These are phyloP conservation scores for Lignosus rhinocerotis DNA, from an alignment of 1,284 basidiomycete species.

Conservation along the genomic window DNA sequence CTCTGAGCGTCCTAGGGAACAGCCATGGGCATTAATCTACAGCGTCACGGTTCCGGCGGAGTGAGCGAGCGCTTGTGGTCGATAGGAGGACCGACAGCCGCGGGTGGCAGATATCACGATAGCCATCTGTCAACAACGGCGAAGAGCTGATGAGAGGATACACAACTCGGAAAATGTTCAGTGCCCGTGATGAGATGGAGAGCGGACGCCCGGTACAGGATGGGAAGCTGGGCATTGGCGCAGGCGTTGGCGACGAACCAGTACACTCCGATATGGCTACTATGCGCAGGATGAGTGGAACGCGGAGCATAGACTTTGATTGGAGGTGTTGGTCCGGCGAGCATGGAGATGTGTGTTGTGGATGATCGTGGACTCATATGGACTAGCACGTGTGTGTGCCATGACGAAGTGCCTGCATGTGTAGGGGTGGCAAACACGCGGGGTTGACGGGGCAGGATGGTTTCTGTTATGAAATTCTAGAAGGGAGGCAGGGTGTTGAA, in stretches of 20 bases:
- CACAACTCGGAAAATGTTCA: constrained; percentile 6
- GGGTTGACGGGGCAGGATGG: neutral
- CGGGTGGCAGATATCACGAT: constrained; percentile 20
- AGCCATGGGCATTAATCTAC: neutral
- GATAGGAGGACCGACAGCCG: constrained; percentile 15
- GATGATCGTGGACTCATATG: constrained; percentile 10
- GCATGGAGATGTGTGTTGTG: constrained; percentile 17
- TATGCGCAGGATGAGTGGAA: constrained; percentile 1
- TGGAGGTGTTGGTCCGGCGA: constrained; percentile 17
- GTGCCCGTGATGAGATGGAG: constrained; percentile 8
- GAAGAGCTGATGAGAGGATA: constrained; percentile 19
- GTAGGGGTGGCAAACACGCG: neutral
- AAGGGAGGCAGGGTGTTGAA: neutral
- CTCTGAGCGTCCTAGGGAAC: constrained; percentile 3
- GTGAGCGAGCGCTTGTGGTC: constrained; percentile 2
- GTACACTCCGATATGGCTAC: constrained; percentile 9
- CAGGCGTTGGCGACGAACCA: constrained; percentile 22
- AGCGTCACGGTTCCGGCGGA: constrained; percentile 8
- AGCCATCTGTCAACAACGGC: constrained; percentile 20
- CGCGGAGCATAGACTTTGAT: constrained; percentile 9
- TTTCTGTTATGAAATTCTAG: neutral
- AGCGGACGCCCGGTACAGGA: constrained; percentile 7
- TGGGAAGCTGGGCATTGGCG: constrained; percentile 12
- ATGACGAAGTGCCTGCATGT: neutral
- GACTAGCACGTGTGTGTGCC: constrained; percentile 3